phyloP scores from a whole-genome alignment of 2,329 filamentous ascomycete genomes.

The Mycosphaerella sp. region DNA sequence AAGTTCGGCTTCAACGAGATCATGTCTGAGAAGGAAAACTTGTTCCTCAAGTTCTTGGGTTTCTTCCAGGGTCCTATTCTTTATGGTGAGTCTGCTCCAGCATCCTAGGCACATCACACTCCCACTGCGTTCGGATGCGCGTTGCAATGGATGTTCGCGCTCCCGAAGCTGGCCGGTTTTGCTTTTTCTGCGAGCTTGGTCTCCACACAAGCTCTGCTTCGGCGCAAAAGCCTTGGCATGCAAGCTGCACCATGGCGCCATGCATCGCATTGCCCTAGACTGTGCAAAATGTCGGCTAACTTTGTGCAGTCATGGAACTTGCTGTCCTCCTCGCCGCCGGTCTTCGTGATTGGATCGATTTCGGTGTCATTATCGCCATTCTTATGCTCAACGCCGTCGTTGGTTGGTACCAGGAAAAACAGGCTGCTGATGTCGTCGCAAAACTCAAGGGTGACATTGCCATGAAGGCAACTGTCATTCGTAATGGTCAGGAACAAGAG shows the following conservation, averaged over 20 bases:
- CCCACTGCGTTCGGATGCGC: conserved; percentile 13
- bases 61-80: conserved; percentile 73
- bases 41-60: conserved; percentile 66
- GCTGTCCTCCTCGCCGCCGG: conserved; percentile 67
- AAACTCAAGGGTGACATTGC: conserved; percentile 71
- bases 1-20: conserved; percentile 66
- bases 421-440: conserved; percentile 69
- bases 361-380: conserved; percentile 72
- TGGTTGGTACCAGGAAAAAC: conserved; percentile 77
- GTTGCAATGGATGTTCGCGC: conserved; percentile 21
- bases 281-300: conserved; percentile 17
- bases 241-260: conserved; percentile 10
- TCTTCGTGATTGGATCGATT: conserved; percentile 69
- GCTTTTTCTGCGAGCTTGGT: conserved; percentile 16
- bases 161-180: conserved; percentile 8
- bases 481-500: conserved; percentile 60
- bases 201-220: conserved; percentile 22
- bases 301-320: conserved; percentile 62
- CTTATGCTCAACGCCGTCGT: conserved; percentile 67
- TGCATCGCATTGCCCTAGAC: conserved; percentile 1
- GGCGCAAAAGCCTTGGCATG: conserved; percentile 24
- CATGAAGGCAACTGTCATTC: conserved; percentile 63
- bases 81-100: conserved; percentile 53
- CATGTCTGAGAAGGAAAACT: conserved; percentile 66
- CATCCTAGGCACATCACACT: conserved; percentile 8